A percentile compares a stretch with the other conserved stretches of the same genome.
phyloP scores from a whole-genome alignment of 2,329 filamentous ascomycete species.

The Fusarium illudens region DNA sequence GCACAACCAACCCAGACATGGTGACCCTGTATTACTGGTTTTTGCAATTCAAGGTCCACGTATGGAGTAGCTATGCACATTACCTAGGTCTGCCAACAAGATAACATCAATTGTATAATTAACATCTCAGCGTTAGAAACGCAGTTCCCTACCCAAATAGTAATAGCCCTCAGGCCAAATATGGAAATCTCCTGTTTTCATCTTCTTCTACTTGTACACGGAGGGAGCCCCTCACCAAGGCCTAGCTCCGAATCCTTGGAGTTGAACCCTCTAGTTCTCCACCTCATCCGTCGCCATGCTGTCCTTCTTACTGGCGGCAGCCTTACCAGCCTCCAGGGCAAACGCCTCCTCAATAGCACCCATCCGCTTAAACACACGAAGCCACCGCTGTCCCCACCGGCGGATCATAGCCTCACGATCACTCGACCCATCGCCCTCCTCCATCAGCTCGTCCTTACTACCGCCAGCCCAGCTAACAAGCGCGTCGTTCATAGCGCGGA shows the following conservation, averaged over 20 bases:
- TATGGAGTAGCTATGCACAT: too few relatives aligned
- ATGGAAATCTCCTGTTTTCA: conserved; percentile 9
- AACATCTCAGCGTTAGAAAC: background rate
- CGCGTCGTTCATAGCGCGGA: conserved; percentile 81
- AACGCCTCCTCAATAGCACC: conserved; percentile 85
- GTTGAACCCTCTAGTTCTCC: conserved; percentile 30
- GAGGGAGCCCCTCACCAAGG: background rate
- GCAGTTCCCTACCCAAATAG: background rate
- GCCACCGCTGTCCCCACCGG: conserved; percentile 87
- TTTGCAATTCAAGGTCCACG: too few relatives aligned
- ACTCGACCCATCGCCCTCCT: conserved; percentile 67
- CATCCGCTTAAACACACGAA: conserved; percentile 83
- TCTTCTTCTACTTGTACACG: conserved; percentile 22
- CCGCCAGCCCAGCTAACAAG: conserved; percentile 76
- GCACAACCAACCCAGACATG: too few relatives aligned
- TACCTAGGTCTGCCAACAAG: too few relatives aligned
- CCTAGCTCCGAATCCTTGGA: conserved; percentile 22
- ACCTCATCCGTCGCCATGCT: conserved; percentile 31
- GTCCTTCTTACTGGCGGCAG: conserved; percentile 26
- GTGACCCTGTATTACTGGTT: too few relatives aligned
- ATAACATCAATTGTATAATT: too few relatives aligned
- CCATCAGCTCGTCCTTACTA: conserved; percentile 78
- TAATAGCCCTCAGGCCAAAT: background rate
- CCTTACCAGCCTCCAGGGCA: conserved; percentile 47
- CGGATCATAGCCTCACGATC: conserved; percentile 72